phyloP scores from a whole-genome alignment of 345 rosid genomes.

The Anastatica hierochuntica region DNA sequence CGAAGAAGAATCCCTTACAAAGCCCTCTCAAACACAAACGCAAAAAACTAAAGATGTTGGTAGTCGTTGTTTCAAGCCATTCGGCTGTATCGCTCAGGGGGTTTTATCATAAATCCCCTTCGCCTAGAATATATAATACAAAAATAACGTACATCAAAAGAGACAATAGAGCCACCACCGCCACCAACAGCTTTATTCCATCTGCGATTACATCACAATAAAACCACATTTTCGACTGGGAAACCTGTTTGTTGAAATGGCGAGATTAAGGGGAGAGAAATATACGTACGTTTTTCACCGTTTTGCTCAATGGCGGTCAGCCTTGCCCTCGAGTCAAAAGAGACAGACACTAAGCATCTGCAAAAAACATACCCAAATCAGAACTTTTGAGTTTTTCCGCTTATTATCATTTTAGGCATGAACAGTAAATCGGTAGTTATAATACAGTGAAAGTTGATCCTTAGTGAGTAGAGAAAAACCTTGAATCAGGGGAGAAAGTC shows the following conservation, averaged over 20 bases:
- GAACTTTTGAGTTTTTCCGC: conserved; percentile 3
- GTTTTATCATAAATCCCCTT: conserved; percentile 13
- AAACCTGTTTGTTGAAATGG: too few relatives aligned
- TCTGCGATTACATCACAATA: conserved; percentile 24
- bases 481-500: conserved; percentile 79
- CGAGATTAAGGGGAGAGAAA: not conserved
- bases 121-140: conserved; percentile 10
- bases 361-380: conserved; percentile 11
- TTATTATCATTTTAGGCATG: too few relatives aligned
- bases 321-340: conserved; percentile 89
- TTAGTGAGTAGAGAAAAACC: conserved; percentile 33
- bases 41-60: not conserved
- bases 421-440: too few relatives aligned
- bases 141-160: conserved; percentile 15
- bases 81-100: not conserved
- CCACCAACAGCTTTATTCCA: conserved; percentile 12
- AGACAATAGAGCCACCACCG: not conserved
- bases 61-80: not conserved
- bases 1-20: too few relatives aligned
- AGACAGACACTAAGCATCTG: conserved; percentile 77
- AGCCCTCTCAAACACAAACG: too few relatives aligned
- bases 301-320: conserved; percentile 39
- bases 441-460: not conserved
- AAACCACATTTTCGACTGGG: not conserved
- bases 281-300: conserved; percentile 14